A percentile compares a stretch with the other conserved stretches of the same genome.
These are phyloP conservation scores for Elaeagnus macrophylla DNA, from an alignment of 306 rosid species.

Conservation along the genomic window DNA sequence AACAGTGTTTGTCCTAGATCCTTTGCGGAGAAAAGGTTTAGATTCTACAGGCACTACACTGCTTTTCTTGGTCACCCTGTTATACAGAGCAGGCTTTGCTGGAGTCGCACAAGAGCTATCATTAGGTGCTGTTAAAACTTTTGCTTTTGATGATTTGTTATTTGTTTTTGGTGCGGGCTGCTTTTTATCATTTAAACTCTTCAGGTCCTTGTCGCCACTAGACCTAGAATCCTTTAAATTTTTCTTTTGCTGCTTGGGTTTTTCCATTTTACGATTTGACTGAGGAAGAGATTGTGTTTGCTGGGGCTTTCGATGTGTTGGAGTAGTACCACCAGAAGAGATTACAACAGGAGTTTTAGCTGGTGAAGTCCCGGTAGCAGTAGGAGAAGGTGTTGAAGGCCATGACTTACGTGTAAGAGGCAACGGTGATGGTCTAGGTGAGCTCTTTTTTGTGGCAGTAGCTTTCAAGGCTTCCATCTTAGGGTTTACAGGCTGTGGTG, in stretches of 20 bases:
- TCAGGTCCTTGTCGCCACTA: constrained; percentile 31
- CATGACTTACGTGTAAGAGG: constrained; percentile 84
- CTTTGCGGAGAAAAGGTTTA: constrained; percentile 78
- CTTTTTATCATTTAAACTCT: constrained; percentile 47
- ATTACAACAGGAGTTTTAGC: constrained; percentile 37
- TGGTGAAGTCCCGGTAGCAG: constrained; percentile 50
- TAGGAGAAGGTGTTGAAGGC: constrained; percentile 70
- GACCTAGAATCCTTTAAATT: constrained; percentile 47
- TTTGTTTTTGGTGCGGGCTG: constrained; percentile 38
- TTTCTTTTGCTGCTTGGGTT: constrained; percentile 39
- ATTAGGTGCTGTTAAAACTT: constrained; percentile 34
- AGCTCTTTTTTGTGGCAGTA: constrained; percentile 32
- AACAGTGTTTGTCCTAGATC: constrained; percentile 50
- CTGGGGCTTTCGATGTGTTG: constrained; percentile 45
- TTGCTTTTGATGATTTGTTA: constrained; percentile 44
- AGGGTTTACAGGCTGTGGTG: constrained; percentile 42
- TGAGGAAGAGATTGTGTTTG: constrained; percentile 39
- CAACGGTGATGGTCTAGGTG: constrained; percentile 49
- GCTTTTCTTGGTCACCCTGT: constrained; percentile 74
- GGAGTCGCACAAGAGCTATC: constrained; percentile 30
- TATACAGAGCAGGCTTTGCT: constrained; percentile 31
- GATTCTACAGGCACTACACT: constrained; percentile 91
- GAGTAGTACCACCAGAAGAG: constrained; percentile 44
- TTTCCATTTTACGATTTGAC: constrained; percentile 43
- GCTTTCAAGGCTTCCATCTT: constrained; percentile 51